phyloP scores from a whole-genome alignment of 345 rosid species.

The Acer saccharum region DNA sequence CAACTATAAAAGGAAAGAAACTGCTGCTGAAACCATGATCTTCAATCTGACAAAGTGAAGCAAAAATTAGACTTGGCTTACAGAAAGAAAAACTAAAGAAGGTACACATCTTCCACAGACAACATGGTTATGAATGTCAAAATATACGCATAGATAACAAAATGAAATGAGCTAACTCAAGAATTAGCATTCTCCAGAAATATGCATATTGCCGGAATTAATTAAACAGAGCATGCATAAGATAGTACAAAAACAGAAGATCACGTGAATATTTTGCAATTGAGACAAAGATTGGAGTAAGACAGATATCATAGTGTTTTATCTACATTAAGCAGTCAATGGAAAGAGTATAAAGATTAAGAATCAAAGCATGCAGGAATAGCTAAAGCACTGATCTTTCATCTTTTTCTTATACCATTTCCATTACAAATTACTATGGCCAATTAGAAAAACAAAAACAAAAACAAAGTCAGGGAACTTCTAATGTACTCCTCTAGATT shows the following conservation, averaged over 20 bases:
- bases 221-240: too few relatives aligned
- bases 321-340: too few relatives aligned
- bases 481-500: background rate
- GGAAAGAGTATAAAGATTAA: background rate
- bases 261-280: too few relatives aligned
- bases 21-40: slow-evolving; percentile 83
- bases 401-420: slow-evolving; percentile 2
- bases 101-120: background rate
- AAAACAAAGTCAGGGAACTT: background rate
- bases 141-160: background rate
- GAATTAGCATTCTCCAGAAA: background rate
- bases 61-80: slow-evolving; percentile 20
- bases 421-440: slow-evolving; percentile 7
- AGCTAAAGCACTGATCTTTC: background rate
- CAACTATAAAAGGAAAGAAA: slow-evolving; percentile 95
- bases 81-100: slow-evolving; percentile 9
- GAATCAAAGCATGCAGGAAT: background rate
- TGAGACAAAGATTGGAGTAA: too few relatives aligned
- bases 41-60: slow-evolving; percentile 71
- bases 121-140: background rate
- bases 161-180: background rate
- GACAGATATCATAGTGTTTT: too few relatives aligned
- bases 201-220: background rate
- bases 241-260: too few relatives aligned
- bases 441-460: too few relatives aligned